phyloP scores from a whole-genome alignment of 805 yeast genomes.

The Myxozyma nipponensis region DNA sequence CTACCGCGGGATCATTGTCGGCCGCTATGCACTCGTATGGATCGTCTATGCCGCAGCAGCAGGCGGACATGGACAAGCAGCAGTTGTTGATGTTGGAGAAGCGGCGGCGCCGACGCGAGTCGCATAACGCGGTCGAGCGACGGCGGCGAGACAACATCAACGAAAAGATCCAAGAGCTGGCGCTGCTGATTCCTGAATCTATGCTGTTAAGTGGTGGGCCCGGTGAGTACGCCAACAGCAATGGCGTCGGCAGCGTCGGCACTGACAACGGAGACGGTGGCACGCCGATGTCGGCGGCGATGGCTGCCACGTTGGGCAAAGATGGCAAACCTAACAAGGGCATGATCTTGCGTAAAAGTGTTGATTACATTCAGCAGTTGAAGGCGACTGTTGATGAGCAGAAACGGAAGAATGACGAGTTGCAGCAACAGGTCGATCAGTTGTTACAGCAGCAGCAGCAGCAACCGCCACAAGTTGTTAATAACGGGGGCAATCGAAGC shows the following conservation, averaged over 20 bases:
- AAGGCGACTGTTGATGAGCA: slow-evolving; percentile 18
- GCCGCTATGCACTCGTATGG: neutral
- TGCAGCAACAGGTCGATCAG: slow-evolving; percentile 9
- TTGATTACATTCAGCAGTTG: slow-evolving; percentile 64
- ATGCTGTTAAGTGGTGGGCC: slow-evolving; percentile 25
- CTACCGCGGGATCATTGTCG: neutral
- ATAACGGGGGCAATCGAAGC: neutral
- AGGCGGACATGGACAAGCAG: slow-evolving; percentile 19
- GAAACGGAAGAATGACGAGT: slow-evolving; percentile 19
- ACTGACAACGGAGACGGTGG: slow-evolving; percentile 15
- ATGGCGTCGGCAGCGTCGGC: slow-evolving; percentile 23
- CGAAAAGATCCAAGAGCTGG: slow-evolving; percentile 80
- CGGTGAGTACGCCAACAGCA: slow-evolving; percentile 1
- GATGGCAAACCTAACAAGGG: slow-evolving; percentile 82
- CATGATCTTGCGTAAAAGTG: slow-evolving; percentile 68
- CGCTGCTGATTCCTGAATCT: slow-evolving; percentile 66
- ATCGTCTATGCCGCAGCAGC: neutral
- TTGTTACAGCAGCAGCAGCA: slow-evolving; percentile 13
- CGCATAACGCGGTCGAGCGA: slow-evolving; percentile 92
- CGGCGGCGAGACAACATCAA: slow-evolving; percentile 87
- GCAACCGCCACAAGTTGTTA: neutral
- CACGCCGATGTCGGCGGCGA: slow-evolving; percentile 11
- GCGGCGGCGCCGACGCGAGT: slow-evolving; percentile 72
- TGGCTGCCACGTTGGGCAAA: slow-evolving; percentile 28
- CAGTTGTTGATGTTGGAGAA: slow-evolving; percentile 33